Evolutionary conservation across 129 eudicot species (phyloP).

Genomic region (Flaveria bidentis): DNA sequence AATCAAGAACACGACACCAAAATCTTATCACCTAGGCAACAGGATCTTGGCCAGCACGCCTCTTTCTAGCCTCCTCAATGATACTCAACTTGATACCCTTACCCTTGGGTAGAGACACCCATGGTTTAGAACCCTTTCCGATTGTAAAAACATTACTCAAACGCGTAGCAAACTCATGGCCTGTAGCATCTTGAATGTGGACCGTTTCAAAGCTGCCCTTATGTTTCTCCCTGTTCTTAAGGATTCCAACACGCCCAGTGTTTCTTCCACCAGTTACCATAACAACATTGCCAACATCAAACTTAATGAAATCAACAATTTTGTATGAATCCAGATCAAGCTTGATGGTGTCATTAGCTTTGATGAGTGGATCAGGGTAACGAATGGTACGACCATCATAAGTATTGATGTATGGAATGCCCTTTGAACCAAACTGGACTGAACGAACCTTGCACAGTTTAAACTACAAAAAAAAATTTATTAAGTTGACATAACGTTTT

Average conservation of each 20-base stretch:
- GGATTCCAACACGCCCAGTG: constrained; percentile 59
- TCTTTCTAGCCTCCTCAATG: constrained; percentile 61
- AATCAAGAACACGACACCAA: background rate
- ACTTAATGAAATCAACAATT: constrained; percentile 56
- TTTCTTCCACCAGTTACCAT: constrained; percentile 73
- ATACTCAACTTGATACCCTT: constrained; percentile 63
- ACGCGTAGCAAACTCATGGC: constrained; percentile 64
- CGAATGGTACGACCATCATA: constrained; percentile 65
- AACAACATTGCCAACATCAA: constrained; percentile 64
- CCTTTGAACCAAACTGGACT: constrained; percentile 62
- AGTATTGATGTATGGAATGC: constrained; percentile 62
- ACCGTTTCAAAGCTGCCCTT: constrained; percentile 61
- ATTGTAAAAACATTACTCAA: constrained; percentile 52
- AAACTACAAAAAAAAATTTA: constrained; percentile 32
- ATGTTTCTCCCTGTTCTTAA: constrained; percentile 61
- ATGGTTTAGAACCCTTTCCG: constrained; percentile 66
- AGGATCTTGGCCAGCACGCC: constrained; percentile 42
- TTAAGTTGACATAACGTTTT: background rate
- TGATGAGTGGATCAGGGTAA: constrained; percentile 62
- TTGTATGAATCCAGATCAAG: constrained; percentile 52
- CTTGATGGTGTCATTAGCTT: constrained; percentile 69
- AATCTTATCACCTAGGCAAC: constrained; percentile 14
- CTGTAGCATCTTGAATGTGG: constrained; percentile 53
- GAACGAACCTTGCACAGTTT: constrained; percentile 67
- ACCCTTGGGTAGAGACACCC: constrained; percentile 71